Conservation (phyloP, 108 stramenopile species). For the Cyclotella distinguenda region DNA sequence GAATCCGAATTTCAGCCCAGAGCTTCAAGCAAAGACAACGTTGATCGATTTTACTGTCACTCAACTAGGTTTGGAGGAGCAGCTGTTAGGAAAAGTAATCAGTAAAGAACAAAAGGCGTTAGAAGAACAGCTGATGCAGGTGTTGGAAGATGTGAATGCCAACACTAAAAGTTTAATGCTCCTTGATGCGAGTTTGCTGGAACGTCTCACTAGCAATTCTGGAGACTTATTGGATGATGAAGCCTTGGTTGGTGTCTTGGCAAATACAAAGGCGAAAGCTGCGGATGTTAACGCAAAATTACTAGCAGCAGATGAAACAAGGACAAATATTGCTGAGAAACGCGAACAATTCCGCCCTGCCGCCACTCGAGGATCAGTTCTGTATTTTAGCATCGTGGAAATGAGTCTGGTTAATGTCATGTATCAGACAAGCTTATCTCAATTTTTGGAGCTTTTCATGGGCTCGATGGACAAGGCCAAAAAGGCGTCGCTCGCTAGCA, state of each 20-base stretch:
- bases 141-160: conserved; percentile 87
- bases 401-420: conserved; percentile 86
- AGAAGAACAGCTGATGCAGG: conserved; percentile 90
- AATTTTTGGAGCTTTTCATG: conserved; percentile 88
- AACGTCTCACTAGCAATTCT: conserved; percentile 82
- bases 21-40: conserved; percentile 93
- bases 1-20: conserved; percentile 89
- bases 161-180: conserved; percentile 87
- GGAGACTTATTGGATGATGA: conserved; percentile 90
- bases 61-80: conserved; percentile 90
- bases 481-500: conserved; percentile 79
- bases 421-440: conserved; percentile 91
- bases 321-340: conserved; percentile 85
- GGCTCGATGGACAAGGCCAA: conserved; percentile 86
- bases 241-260: conserved; percentile 85
- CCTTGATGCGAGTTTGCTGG: conserved; percentile 82
- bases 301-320: conserved; percentile 83
- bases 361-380: conserved; percentile 84
- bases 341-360: conserved; percentile 91
- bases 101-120: conserved; percentile 90
- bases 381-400: conserved; percentile 92
- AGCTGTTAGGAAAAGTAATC: conserved; percentile 89
- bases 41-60: conserved; percentile 93
- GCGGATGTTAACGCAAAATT: conserved; percentile 89
- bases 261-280: conserved; percentile 90